phyloP scores from a whole-genome alignment of 1,139 yeast genomes.

The Magnusiomyces paraingens region DNA sequence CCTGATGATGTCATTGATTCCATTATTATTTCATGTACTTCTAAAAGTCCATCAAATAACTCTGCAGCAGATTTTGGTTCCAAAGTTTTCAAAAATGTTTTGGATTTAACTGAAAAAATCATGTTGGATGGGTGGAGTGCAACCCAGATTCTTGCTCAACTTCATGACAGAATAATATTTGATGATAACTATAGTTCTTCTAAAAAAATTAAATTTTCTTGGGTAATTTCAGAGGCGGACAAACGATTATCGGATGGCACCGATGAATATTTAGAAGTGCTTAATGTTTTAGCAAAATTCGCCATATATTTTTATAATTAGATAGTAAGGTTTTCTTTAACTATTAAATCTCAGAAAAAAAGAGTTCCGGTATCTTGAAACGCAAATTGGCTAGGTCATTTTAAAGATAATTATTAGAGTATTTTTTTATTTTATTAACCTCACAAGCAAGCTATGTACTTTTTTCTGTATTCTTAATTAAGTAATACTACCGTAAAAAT shows the following conservation, averaged over 20 bases:
- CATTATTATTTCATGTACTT: conserved; percentile 38
- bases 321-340: not conserved
- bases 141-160: conserved; percentile 65
- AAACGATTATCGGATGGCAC: conserved; percentile 74
- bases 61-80: no score
- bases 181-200: conserved; percentile 48
- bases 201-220: conserved; percentile 60
- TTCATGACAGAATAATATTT: conserved; percentile 66
- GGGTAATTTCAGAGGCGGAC: conserved; percentile 68
- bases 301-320: conserved; percentile 16
- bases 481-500: no score
- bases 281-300: conserved; percentile 60
- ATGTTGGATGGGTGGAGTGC: conserved; percentile 84
- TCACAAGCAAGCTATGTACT: no score
- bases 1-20: conserved; percentile 48
- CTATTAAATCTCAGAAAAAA: no score
- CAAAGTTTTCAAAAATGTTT: conserved; percentile 31
- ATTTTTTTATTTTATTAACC: no score
- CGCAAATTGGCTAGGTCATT: no score
- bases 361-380: no score
- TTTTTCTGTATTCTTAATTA: no score
- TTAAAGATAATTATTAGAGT: no score
- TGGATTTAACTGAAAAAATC: conserved; percentile 46
- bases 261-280: conserved; percentile 79
- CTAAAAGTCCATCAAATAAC: not conserved